Percentiles rank a stretch among this genome's conserved stretches.
phyloP scores from a whole-genome alignment of 805 yeast species.

The Blastobotrys terrestris region DNA sequence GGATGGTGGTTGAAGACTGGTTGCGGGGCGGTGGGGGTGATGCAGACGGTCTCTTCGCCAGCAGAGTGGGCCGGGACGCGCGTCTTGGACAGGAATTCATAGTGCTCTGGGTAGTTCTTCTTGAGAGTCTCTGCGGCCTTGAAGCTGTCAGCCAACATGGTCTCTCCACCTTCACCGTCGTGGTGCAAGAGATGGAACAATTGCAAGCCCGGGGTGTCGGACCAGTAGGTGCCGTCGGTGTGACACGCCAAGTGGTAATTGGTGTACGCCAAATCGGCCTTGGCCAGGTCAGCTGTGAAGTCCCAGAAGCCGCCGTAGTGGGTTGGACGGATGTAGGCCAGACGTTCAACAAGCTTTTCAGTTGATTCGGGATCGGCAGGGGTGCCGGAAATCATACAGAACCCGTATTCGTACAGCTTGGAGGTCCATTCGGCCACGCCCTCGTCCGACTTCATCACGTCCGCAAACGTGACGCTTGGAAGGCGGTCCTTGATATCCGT shows the following conservation, averaged over 20 bases:
- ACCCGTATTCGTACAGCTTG: conserved; percentile 52
- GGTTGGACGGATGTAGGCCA: conserved; percentile 57
- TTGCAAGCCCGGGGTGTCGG: conserved; percentile 66
- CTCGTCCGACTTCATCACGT: conserved; percentile 38
- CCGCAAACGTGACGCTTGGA: conserved; percentile 45
- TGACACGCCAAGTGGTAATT: conserved; percentile 58
- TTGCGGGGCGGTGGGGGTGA: conserved; percentile 49
- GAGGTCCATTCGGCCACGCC: conserved; percentile 52
- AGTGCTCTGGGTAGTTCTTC: conserved; percentile 44
- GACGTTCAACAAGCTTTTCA: conserved; percentile 47
- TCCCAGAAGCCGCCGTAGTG: conserved; percentile 83
- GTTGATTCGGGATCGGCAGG: conserved; percentile 58
- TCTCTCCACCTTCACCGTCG: conserved; percentile 58
- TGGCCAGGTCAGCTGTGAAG: conserved; percentile 61
- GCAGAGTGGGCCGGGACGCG: conserved; percentile 69
- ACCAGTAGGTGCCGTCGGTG: conserved; percentile 73
- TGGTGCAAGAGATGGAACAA: conserved; percentile 59
- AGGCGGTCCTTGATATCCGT: conserved; percentile 34
- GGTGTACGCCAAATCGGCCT: conserved; percentile 68
- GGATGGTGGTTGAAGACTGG: conserved; percentile 50
- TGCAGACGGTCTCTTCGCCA: conserved; percentile 58
- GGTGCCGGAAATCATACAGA: conserved; percentile 53
- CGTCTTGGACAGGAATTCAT: conserved; percentile 41
- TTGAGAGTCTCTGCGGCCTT: conserved; percentile 48
- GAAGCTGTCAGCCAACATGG: conserved; percentile 63